These are phyloP conservation scores for Monilinia vaccinii-corymbosi DNA, from an alignment of 2,329 filamentous ascomycete genomes.

Conservation along the genomic window DNA sequence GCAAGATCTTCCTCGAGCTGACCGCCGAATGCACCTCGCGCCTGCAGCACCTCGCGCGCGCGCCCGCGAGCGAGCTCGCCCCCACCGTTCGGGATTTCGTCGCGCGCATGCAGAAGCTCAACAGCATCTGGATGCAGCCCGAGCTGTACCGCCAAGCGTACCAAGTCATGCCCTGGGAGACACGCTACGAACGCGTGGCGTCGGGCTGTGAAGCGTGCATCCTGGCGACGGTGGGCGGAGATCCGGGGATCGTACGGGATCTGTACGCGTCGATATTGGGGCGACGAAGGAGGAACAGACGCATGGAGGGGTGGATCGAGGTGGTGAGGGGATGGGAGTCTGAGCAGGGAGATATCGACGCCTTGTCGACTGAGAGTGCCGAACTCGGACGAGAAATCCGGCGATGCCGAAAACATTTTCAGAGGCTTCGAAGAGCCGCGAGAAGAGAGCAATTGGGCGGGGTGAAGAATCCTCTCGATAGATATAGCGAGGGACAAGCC, in stretches of 20 bases:
- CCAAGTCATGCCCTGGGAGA: slow-evolving; percentile 26
- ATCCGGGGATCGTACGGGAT: slow-evolving; percentile 35
- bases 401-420: slow-evolving; percentile 28
- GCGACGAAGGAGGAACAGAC: slow-evolving; percentile 25
- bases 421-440: slow-evolving; percentile 35
- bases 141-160: slow-evolving; percentile 32
- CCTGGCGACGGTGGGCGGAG: slow-evolving; percentile 39
- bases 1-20: slow-evolving; percentile 36
- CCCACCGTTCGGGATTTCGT: slow-evolving; percentile 9
- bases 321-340: slow-evolving; percentile 20
- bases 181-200: slow-evolving; percentile 24
- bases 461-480: neutral
- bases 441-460: neutral
- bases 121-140: slow-evolving; percentile 30
- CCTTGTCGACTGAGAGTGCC: slow-evolving; percentile 8
- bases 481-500: slow-evolving; percentile 16
- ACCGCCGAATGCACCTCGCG: slow-evolving; percentile 34
- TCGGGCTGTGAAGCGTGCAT: slow-evolving; percentile 45
- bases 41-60: slow-evolving; percentile 11
- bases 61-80: neutral
- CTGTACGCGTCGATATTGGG: slow-evolving; percentile 37
- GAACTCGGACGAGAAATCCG: slow-evolving; percentile 14
- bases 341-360: neutral
- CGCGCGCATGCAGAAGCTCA: slow-evolving; percentile 18
- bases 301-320: slow-evolving; percentile 12